Percentiles rank a stretch among this genome's conserved stretches.
Conservation (phyloP, 805 yeast genomes). For the Yarrowia deformans region DNA sequence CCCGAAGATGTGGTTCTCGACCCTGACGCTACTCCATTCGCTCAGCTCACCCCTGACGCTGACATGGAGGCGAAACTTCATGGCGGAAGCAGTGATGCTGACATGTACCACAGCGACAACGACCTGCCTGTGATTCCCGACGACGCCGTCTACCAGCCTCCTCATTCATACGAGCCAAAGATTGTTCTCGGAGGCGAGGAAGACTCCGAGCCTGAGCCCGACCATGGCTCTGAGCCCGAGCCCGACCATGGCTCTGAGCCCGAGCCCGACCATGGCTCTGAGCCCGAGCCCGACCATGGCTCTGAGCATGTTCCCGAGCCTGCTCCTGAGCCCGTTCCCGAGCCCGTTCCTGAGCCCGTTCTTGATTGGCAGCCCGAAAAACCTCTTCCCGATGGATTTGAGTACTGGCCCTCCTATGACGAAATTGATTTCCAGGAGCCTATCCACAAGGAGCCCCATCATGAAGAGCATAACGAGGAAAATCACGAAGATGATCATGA, state of each 20-base stretch:
- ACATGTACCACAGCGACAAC: constrained; percentile 1
- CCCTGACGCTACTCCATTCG: constrained; percentile 1
- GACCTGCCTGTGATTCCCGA: background rate
- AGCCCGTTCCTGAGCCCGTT: background rate
- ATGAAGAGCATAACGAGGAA: background rate
- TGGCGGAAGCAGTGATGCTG: background rate
- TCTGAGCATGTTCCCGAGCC: too few relatives aligned
- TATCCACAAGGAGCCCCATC: background rate
- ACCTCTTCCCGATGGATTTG: background rate
- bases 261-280: background rate
- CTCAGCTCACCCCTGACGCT: background rate
- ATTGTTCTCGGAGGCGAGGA: background rate
- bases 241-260: background rate
- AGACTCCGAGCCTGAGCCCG: background rate
- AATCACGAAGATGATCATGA: background rate
- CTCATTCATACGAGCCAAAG: constrained; percentile 25
- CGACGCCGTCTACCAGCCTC: background rate
- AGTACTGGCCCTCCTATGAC: background rate
- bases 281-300: background rate
- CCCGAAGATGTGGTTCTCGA: background rate
- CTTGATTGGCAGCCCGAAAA: constrained; percentile 5
- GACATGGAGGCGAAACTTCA: background rate
- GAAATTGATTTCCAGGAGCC: background rate
- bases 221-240: background rate
- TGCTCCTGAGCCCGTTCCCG: background rate